Evolutionary conservation across 495 filamentous ascomycete genomes (phyloP).

Genomic region (Wilcoxina mikolae): DNA sequence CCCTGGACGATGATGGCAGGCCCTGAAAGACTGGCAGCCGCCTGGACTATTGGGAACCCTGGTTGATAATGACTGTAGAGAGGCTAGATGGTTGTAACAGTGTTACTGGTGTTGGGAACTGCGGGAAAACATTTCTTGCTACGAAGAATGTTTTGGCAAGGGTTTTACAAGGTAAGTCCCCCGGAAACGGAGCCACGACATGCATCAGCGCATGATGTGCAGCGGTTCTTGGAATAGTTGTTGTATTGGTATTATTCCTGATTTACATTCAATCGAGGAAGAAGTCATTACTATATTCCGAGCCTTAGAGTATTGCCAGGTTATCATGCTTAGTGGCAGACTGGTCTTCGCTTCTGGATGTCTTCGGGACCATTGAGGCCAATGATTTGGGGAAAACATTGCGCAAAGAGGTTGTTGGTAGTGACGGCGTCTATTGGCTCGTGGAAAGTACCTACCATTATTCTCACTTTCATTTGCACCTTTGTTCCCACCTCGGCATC

Average conservation of each 20-base stretch:
- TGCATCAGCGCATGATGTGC: too few species aligned
- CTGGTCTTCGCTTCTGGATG: neutral
- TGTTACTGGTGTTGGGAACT: neutral
- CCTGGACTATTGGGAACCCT: too few species aligned
- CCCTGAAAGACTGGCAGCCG: too few species aligned
- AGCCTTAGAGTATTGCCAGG: neutral
- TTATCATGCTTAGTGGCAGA: neutral
- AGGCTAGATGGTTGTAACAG: neutral
- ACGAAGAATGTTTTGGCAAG: neutral
- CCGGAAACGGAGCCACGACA: too few species aligned
- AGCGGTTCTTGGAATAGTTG: neutral
- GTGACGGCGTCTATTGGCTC: neutral
- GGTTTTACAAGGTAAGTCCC: neutral
- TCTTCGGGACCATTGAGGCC: neutral
- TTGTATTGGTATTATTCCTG: neutral
- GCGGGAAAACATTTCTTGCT: neutral
- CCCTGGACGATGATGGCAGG: too few species aligned
- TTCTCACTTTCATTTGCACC: too few species aligned
- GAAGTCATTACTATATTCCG: neutral
- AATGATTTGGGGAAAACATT: neutral
- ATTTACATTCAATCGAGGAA: neutral
- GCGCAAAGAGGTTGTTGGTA: neutral
- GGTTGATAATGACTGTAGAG: neutral
- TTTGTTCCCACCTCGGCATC: neutral
- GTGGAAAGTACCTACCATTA: neutral